Percentiles rank a stretch among this genome's conserved stretches.
Conservation (phyloP, 148 eudicot genomes). For the Rhododendron kiyosumense region DNA sequence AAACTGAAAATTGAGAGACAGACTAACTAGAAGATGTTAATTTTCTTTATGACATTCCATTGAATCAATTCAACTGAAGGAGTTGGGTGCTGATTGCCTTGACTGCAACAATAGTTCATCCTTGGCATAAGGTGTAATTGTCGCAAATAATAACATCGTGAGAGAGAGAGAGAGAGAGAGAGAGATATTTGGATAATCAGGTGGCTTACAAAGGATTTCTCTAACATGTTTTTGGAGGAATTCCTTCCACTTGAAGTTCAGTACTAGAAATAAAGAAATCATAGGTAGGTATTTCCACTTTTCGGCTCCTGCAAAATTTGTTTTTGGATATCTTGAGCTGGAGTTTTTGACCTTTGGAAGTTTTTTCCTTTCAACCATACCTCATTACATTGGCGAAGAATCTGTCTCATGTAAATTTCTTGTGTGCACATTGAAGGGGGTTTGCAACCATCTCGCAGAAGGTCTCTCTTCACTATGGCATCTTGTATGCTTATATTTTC, state of each 20-base stretch:
- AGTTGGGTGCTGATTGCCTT: not conserved
- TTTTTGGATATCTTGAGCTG: not conserved
- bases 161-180: not conserved
- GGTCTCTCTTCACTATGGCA: slow-evolving; percentile 82
- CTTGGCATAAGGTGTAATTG: not conserved
- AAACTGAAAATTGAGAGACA: no score
- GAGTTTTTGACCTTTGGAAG: not conserved
- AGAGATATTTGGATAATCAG: not conserved
- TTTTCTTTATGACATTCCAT: not conserved
- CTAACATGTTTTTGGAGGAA: not conserved
- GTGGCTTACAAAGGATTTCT: not conserved
- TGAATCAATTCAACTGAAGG: not conserved
- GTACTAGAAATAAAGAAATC: not conserved
- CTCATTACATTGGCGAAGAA: not conserved
- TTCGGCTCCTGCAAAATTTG: no score
- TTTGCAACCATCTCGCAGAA: slow-evolving; percentile 63
- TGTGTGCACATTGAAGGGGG: slow-evolving; percentile 42
- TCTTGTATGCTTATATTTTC: slow-evolving; percentile 75
- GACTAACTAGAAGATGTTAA: not conserved
- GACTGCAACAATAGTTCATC: not conserved
- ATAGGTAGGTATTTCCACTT: not conserved
- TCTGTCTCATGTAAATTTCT: slow-evolving; percentile 19
- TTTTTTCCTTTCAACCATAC: not conserved
- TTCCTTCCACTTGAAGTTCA: not conserved
- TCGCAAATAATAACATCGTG: not conserved